Conservation (phyloP, 2,329 filamentous ascomycete species). For the Aspergillus alliaceus region DNA sequence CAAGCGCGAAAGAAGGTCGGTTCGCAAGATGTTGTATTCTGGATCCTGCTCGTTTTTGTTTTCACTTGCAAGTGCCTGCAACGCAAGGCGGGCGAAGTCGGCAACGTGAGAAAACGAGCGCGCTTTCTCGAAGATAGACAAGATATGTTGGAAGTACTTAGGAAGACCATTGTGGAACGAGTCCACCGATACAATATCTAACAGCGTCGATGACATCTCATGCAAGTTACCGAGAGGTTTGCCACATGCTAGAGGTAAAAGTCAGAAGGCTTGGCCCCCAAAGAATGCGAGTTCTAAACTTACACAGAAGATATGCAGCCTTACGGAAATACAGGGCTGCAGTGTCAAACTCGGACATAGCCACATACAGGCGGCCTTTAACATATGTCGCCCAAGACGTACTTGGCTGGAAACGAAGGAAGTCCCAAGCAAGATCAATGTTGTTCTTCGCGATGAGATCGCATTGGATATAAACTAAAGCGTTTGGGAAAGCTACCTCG, state of each 20-base stretch:
- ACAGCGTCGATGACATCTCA: slow-evolving; percentile 58
- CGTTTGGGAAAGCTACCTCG: slow-evolving; percentile 56
- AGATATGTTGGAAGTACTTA: slow-evolving; percentile 83
- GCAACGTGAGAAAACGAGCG: slow-evolving; percentile 77
- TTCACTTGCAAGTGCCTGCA: slow-evolving; percentile 59
- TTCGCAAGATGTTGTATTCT: slow-evolving; percentile 49
- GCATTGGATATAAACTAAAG: slow-evolving; percentile 66
- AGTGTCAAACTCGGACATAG: slow-evolving; percentile 68
- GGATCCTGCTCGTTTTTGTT: slow-evolving; percentile 32
- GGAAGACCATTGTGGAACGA: slow-evolving; percentile 71
- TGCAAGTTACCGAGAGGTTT: slow-evolving; percentile 47
- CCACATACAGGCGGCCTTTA: slow-evolving; percentile 75
- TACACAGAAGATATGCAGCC: slow-evolving; percentile 79
- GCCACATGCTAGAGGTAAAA: slow-evolving; percentile 37
- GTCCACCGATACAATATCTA: slow-evolving; percentile 72
- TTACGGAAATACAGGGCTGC: slow-evolving; percentile 78
- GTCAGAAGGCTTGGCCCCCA: slow-evolving; percentile 19
- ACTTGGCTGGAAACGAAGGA: slow-evolving; percentile 63
- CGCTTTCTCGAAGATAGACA: slow-evolving; percentile 75
- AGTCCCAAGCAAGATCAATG: slow-evolving; percentile 64
- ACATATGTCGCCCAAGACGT: slow-evolving; percentile 70
- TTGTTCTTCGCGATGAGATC: slow-evolving; percentile 68
- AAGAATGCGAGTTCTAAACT: slow-evolving; percentile 37
- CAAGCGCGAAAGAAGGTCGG: slow-evolving; percentile 76
- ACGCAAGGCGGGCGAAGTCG: slow-evolving; percentile 75